phyloP scores from a whole-genome alignment of 2,329 filamentous ascomycete species.

The Cercospora zeina region DNA sequence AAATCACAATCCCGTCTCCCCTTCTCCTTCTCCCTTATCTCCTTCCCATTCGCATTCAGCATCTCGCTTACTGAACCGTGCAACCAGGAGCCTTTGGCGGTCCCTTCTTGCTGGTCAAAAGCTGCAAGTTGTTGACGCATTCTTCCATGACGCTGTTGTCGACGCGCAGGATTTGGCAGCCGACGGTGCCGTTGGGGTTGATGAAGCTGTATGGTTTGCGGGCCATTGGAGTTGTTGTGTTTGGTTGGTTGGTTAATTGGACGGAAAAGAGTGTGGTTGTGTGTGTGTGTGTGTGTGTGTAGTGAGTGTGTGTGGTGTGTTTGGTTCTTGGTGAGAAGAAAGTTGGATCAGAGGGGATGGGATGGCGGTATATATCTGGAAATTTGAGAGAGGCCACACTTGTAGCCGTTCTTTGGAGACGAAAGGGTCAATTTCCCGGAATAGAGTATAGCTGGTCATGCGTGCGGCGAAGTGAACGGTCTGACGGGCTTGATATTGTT shows the following conservation, averaged over 20 bases:
- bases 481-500: background rate
- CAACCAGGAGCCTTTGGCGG: background rate
- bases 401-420: background rate
- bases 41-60: too few species aligned
- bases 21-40: too few species aligned
- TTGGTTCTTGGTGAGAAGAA: background rate
- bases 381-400: background rate
- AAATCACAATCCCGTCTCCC: background rate
- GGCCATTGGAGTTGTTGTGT: background rate
- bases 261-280: too few species aligned
- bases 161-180: background rate
- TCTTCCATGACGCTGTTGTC: background rate
- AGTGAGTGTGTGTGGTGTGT: background rate
- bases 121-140: background rate
- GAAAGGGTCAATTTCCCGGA: background rate
- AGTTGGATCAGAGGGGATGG: background rate
- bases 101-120: background rate
- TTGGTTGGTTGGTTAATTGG: too few species aligned
- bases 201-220: conserved; percentile 2
- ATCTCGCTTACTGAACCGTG: background rate
- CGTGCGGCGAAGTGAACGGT: background rate
- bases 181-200: background rate
- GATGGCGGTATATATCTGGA: background rate
- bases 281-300: too few species aligned
- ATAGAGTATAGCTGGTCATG: background rate